Evolutionary conservation across 441 rosid species (phyloP).

Genomic region (Mallotus repandus): DNA sequence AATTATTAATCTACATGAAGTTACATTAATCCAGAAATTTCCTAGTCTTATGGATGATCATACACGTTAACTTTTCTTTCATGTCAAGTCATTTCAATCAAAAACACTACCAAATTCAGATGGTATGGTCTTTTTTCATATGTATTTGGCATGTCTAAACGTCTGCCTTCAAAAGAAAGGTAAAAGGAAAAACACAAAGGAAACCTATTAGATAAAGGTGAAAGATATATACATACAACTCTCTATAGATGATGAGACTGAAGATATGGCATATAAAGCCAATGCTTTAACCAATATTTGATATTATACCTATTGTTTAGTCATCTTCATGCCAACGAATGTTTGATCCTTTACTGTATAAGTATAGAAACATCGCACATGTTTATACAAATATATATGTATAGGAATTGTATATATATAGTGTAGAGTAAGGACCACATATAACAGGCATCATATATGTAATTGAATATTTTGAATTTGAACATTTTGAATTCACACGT

Average conservation of each 20-base stretch:
- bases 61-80: not conserved
- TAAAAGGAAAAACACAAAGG: not conserved
- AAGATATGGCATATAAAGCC: not conserved
- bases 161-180: not conserved
- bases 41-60: not conserved
- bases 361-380: not conserved
- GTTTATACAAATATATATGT: not conserved
- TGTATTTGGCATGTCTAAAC: not conserved
- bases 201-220: not conserved
- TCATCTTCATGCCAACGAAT: slow-evolving; percentile 3
- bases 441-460: too few species aligned
- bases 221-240: not conserved
- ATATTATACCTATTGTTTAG: not conserved
- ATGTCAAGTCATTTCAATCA: slow-evolving; percentile 10
- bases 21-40: not conserved
- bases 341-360: slow-evolving; percentile 2
- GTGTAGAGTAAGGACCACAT: too few species aligned
- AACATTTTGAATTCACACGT: too few species aligned
- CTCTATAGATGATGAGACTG: not conserved
- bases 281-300: not conserved
- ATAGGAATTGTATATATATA: too few species aligned
- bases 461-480: too few species aligned
- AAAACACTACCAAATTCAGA: not conserved
- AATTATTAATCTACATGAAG: not conserved
- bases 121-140: not conserved